Base-by-base conservation (phyloP, 352 stramenopile species). In the Phytophthora pisi region DNA sequence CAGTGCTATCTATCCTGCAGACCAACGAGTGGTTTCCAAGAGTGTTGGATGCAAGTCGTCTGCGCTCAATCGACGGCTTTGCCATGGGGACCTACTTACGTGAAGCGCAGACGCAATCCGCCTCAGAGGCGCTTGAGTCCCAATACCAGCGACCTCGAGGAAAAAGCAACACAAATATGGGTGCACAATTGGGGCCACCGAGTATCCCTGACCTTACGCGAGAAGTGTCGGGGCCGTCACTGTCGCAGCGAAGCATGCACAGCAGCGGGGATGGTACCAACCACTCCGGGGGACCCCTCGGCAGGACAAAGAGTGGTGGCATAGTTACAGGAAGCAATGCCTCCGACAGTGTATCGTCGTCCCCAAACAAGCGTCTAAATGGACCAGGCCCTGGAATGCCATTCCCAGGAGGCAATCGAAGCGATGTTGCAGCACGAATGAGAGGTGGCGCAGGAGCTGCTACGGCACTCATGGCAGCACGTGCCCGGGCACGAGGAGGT, bases 391-490 rank as follows among this genome's bases (percentile, higher is more conserved):
- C 59, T 31, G 64, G 52, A 4, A 58, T 62, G n/a, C 74, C 53
- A 40, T 78, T 67, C 43, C 50, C 70, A 10, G 52, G 71, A 31
- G 58, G 55, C 2, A 76, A 73, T 47, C 36, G 52, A 26, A 70
- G 45, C 38, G 69, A 63, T 4, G 42, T 43, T 16, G 26, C 70
- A 38, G n/a, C 52, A 49, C 72, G 82, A 50, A 79, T 92, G 61
- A 75, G 84, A 49, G 73, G 57, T 0, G 82, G 72, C 57, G 65
- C 77, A 23, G 84, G 77, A 30, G 87, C 87, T 34, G 75, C 85
- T 1, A 95, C 88, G 45, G 87, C 87, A 5, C 63, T 95, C 24
- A 78, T 95, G 52, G 87, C 87, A 23, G 87, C 87, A 20, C 72
- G 87, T 62, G 87, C 84, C 13, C 75, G 87, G 51, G 87, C 87